Base-by-base conservation (phyloP, 331 rosid genomes). In the Malus hybrid region DNA sequence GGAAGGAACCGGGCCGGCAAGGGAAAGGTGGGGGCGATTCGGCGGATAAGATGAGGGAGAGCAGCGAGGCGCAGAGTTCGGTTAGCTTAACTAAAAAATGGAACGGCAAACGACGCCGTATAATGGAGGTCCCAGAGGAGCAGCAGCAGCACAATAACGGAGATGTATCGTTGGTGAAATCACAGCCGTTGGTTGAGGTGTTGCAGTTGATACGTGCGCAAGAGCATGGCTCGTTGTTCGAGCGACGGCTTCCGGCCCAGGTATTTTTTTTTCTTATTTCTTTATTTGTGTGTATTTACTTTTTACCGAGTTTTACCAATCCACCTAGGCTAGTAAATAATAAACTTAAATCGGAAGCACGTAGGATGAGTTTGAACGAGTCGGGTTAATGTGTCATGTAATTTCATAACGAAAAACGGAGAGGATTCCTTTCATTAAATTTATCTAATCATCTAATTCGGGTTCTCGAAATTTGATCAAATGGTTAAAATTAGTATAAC, bases 31-130 rank as follows among this genome's bases (percentile, higher is more conserved):
- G 66, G 13, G 66, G 34, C 15, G 92, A 89, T 79, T 91, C 92
- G 68, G 88, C 82, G 82, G 87, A 86, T 73, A 84, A 75, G 73
- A 73, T 86, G 65, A 78, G 88, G 32, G 96, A 83, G 73, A 92
- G 96, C 68, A 84, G 97, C 62, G 97, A 88, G 66, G 96, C 90
- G 57, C 96, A 92, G 53, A 92, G 96, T 83, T 92, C 97, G 20
- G 89, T 92, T 56, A 92, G 96, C 42, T 81, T 92, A 70, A 82
- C 96, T 34, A 60, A 85, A 24, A 86, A 57, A 77, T 77, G 85
- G 78, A 86, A 78, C 44, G 36, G 79, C 18, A 73, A 69, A 63
- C 70, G 77, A 46, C 79, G 86, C 24, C 75, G 81, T 46, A 82
- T 81, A 66, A 77, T 78, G 85, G 90, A 88, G 36, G 66, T 71